phyloP scores from a whole-genome alignment of 1,284 basidiomycete species.

The Flammula alnicola region DNA sequence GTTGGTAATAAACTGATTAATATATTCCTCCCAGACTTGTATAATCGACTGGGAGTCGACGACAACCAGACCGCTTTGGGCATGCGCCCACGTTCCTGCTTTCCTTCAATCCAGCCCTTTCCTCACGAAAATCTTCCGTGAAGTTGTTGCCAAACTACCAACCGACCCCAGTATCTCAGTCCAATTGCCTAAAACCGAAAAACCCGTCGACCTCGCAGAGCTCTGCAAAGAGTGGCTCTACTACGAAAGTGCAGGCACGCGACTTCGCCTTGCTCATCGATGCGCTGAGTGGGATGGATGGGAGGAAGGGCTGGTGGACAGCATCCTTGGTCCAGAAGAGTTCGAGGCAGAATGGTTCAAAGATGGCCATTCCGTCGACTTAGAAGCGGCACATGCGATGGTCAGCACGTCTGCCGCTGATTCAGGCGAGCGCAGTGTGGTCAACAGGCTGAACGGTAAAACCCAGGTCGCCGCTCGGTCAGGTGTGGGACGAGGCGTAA shows the following conservation, averaged over 20 bases:
- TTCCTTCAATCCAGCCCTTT: constrained; percentile 78
- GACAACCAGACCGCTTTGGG: constrained; percentile 80
- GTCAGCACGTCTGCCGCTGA: constrained; percentile 18
- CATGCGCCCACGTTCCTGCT: constrained; percentile 77
- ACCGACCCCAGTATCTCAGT: constrained; percentile 32
- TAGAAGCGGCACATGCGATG: constrained; percentile 23
- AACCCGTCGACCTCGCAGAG: constrained; percentile 37
- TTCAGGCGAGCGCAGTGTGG: not conserved
- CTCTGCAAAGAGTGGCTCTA: constrained; percentile 73
- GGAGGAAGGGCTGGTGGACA: constrained; percentile 79
- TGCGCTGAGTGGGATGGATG: constrained; percentile 85
- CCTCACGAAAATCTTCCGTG: constrained; percentile 68
- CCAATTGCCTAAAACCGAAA: constrained; percentile 26
- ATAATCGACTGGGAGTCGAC: constrained; percentile 88
- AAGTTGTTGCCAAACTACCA: constrained; percentile 56
- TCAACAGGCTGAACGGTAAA: not conserved
- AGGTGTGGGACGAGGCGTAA: constrained; percentile 16
- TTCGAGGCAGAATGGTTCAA: constrained; percentile 71
- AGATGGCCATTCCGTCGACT: constrained; percentile 32
- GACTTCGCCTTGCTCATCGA: constrained; percentile 73
- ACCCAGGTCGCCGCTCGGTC: not conserved
- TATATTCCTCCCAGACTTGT: constrained; percentile 57
- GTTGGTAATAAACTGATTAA: constrained; percentile 10
- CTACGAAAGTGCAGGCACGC: constrained; percentile 65
- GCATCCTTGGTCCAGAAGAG: constrained; percentile 73